Conservation (phyloP, 352 stramenopile genomes). For the Phytophthora pini region DNA sequence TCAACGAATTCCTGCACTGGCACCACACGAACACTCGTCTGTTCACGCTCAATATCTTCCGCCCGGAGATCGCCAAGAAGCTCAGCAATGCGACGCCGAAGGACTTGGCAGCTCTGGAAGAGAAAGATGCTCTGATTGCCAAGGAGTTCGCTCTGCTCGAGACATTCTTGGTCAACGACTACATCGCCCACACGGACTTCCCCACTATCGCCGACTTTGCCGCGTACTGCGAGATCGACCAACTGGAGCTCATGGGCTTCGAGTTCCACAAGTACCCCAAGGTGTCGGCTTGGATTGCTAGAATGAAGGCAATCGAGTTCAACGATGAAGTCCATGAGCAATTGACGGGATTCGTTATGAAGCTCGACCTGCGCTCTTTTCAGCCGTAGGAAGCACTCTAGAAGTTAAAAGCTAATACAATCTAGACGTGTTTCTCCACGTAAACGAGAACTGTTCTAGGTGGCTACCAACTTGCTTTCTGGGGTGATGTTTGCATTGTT, state of each 20-base stretch:
- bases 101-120: constrained; percentile 40
- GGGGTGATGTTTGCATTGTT: background rate
- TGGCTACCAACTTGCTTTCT: background rate
- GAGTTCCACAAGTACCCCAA: constrained; percentile 62
- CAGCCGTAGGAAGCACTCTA: background rate
- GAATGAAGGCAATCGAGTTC: constrained; percentile 63
- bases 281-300: constrained; percentile 52
- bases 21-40: constrained; percentile 66
- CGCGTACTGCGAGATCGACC: constrained; percentile 69
- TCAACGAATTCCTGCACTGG: constrained; percentile 77
- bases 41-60: constrained; percentile 58
- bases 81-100: constrained; percentile 42
- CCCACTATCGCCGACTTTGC: constrained; percentile 65
- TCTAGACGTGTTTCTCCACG: background rate
- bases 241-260: constrained; percentile 62
- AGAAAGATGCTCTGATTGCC: constrained; percentile 44
- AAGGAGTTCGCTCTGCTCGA: constrained; percentile 52
- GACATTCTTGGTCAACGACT: constrained; percentile 56
- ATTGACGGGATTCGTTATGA: constrained; percentile 33
- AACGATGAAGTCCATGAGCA: constrained; percentile 61
- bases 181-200: constrained; percentile 50
- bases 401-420: background rate
- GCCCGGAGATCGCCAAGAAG: constrained; percentile 39
- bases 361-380: constrained; percentile 26
- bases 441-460: background rate